Base-by-base conservation (phyloP, 2,329 filamentous ascomycete genomes). In the Trichoderma asperellum region DNA sequence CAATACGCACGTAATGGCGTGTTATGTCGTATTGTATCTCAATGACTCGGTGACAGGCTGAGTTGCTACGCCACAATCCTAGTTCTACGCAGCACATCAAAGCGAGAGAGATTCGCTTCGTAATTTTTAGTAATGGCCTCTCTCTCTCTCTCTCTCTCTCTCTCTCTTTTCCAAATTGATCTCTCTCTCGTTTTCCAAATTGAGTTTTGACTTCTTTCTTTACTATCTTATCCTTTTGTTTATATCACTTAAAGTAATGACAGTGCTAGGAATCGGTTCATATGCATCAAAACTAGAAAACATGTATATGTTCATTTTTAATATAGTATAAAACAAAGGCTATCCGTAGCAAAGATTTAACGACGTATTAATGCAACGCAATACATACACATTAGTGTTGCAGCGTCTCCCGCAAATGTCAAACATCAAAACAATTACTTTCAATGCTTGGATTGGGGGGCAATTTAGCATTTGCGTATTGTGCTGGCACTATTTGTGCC, bases 401-500 rank as follows among this genome's bases (percentile, higher is more conserved):
- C 53, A 29, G 35, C 21, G 35, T 43, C 32, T 35, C 40, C 57
- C 37, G 11, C 34, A 10, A 18, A 43, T 11, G n/a, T 35, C 4
- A 57, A 58, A 35, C 32, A 57, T 47, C 27, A 47, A 24, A 3
- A 43, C 6, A 0, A n/a, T 5, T 43, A n/a, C 40, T 47, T 37
- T 32, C n/a, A 47, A 60, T 14, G 65, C 57, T 53, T 53, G 60
- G 58, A 40, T 11, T 24, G n/a, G 16, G 49, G 21, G 47, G 32
- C 47, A 53, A 37, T 53, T 10, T 37, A 53, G 47, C 60, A 53
- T 64, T 21, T 34, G 70, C 58, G 29, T 65, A 69, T 71, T 64
- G 68, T 37, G 63, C 29, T 29, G 40, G 37, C 6, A 37, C 60
- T 71, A 62, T 70, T 72, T 71, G 70, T 73, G 66, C 70, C 73